Evolutionary conservation across 768 basidiomycete genomes (phyloP), one percentile per base, ranked within the genome.

Genomic region (Naganishia vaughanmartiniae): DNA sequence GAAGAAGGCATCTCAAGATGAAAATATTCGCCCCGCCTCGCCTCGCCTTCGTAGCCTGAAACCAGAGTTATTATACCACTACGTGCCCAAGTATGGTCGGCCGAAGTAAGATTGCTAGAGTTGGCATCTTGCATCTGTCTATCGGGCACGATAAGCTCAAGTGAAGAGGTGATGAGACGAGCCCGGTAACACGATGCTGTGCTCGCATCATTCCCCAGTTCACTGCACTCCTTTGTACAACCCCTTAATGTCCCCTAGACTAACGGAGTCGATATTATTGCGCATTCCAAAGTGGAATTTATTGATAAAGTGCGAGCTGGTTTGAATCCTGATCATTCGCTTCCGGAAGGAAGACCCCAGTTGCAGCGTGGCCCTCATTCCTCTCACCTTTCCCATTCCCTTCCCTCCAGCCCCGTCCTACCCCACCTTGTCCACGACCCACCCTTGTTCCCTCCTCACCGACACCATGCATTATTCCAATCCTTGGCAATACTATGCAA

Each of bases 381-480:
- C 28, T 33, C 9, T 6, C 28, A 56, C 33, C 28, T 17, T 28
- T 31, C 57, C 33, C 33, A 21, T 24, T 3, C 36, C 57, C 56
- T 2, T n/a, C n/a, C 12, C n/a, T 58, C 34, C 7, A 24, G 3
- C 57, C 5, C 34, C 57, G 21, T 12, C 57, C 34, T 34, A 19
- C 17, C 26, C 42, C 60, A 51, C 21, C 48, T 1, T 51, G 15
- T 45, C 39, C 60, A 4, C 15, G 24, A 15, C 6, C 24, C 15
- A 4, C 0, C 19, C 60, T 46, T 24, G n/a, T 15, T 42, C 34
- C 57, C 57, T 39, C 30, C 12, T 11, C 4, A 42, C 9, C n/a
- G 2, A 17, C 1, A 45, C 60, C 36, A 63, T 63, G 60, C 60
- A 63, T 2, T 42, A 63, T 34, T 17, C 60, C n/a, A 39, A 63